These are phyloP conservation scores for Chlorella sp. DNA, from an alignment of 139 green algal genomes.

Conservation along the genomic window DNA sequence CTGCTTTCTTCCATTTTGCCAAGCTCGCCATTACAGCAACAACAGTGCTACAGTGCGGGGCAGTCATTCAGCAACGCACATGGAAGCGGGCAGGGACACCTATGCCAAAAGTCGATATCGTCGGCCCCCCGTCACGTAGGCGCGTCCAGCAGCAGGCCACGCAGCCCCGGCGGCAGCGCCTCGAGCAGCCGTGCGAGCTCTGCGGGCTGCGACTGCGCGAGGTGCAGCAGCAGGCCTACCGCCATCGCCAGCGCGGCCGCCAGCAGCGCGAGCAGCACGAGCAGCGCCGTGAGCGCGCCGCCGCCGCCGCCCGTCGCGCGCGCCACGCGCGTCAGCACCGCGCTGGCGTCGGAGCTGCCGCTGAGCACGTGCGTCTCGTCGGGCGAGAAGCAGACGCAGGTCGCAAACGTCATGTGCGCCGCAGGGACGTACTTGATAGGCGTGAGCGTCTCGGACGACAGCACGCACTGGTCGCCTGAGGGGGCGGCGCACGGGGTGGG, in stretches of 20 bases:
- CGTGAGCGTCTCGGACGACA: conserved; percentile 29
- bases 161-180: not conserved
- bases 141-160: too few species aligned
- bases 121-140: too few species aligned
- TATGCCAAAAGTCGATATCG: too few species aligned
- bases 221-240: conserved; percentile 25
- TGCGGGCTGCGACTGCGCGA: not conserved
- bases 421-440: conserved; percentile 17
- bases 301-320: not conserved
- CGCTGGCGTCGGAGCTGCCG: conserved; percentile 31
- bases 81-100: too few species aligned
- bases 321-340: conserved; percentile 22
- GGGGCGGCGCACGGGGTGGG: too few species aligned
- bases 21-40: too few species aligned
- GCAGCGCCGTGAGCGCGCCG: not conserved
- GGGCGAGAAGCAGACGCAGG: conserved; percentile 42
- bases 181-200: conserved; percentile 1
- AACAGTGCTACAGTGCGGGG: too few species aligned
- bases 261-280: conserved; percentile 6
- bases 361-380: conserved; percentile 34
- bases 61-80: too few species aligned
- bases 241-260: conserved; percentile 9
- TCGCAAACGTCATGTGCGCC: conserved; percentile 66
- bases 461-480: conserved; percentile 29
- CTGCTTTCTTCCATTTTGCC: too few species aligned